Base-by-base conservation (phyloP, 768 basidiomycete species). In the Russula lepida region DNA sequence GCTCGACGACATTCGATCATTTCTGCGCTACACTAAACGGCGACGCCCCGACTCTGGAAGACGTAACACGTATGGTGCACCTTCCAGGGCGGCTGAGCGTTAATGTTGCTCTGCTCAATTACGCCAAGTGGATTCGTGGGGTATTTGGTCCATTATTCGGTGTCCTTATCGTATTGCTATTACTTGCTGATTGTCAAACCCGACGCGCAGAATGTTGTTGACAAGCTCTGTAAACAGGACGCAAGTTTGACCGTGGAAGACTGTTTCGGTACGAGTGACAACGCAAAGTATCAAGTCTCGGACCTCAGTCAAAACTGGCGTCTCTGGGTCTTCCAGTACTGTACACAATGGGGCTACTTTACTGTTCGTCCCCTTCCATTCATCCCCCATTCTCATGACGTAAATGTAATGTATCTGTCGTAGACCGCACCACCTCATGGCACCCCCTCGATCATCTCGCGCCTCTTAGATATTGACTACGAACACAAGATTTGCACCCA, bases 261-360 rank as follows among this genome's bases (percentile, higher is more conserved):
- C 82, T 98, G 95, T 73, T 98, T 95, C 68, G 92, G 94, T 4
- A 89, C 92, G 0, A 84, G 81, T 65, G 75, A 95, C 60, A 85
- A 85, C 61, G 69, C 76, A 6, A 75, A 81, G 62, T 94, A 81
- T 71, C 78, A 79, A 66, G 75, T 78, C 19, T 81, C 79, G 1
- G 82, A 81, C 25, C 74, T 93, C 17, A 77, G 82, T 55, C 82
- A 92, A 68, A 81, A 80, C 1, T 98, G 95, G 95, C 82, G 92
- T 33, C 72, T 85, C 15, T 98, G 95, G 95, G 67, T 76, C 6
- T 97, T 93, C 79, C 95, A 92, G 75, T 89, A 90, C 59, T 95
- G 92, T 75, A 93, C 91, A 0, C 83, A 95, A 68, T 98, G 95
- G 95, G 95, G 94, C 2, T 99, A 92, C 72, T 94, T 95, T 71